phyloP scores from a whole-genome alignment of 1,284 basidiomycete species.

The Pholiota adiposa region DNA sequence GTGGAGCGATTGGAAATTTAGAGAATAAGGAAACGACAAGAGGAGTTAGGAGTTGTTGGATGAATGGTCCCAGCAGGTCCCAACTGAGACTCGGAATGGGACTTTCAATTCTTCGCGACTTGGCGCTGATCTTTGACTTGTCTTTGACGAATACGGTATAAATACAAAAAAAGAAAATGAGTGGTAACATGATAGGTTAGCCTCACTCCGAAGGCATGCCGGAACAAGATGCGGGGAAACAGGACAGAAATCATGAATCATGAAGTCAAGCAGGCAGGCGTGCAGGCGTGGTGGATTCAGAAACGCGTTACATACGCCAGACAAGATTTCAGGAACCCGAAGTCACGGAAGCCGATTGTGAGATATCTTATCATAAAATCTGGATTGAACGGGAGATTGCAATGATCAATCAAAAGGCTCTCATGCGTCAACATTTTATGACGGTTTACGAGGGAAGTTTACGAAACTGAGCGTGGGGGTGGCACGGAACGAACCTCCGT shows the following conservation, averaged over 20 bases:
- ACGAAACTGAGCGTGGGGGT: neutral
- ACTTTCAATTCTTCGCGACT: neutral
- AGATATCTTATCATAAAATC: conserved; percentile 24
- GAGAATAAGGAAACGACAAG: neutral
- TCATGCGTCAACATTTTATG: conserved; percentile 11
- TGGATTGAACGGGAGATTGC: neutral
- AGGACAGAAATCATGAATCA: neutral
- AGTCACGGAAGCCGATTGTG: conserved; percentile 17
- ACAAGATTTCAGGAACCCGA: conserved; percentile 32
- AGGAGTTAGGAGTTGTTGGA: neutral
- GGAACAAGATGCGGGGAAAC: conserved; percentile 23
- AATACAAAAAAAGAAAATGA: no score
- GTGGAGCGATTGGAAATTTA: neutral
- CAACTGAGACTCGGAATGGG: neutral
- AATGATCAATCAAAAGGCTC: neutral
- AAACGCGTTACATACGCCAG: no score
- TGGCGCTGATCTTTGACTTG: neutral
- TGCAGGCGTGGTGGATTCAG: neutral
- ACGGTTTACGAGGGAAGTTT: no score
- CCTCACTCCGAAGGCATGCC: conserved; percentile 16
- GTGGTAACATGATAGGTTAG: neutral
- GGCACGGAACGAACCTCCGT: conserved; percentile 21
- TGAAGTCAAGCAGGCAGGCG: no score
- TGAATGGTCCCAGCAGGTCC: neutral
- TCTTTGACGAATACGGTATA: no score